Conservation (phyloP, 495 filamentous ascomycete species). For the Hypoxylon intermedium region DNA sequence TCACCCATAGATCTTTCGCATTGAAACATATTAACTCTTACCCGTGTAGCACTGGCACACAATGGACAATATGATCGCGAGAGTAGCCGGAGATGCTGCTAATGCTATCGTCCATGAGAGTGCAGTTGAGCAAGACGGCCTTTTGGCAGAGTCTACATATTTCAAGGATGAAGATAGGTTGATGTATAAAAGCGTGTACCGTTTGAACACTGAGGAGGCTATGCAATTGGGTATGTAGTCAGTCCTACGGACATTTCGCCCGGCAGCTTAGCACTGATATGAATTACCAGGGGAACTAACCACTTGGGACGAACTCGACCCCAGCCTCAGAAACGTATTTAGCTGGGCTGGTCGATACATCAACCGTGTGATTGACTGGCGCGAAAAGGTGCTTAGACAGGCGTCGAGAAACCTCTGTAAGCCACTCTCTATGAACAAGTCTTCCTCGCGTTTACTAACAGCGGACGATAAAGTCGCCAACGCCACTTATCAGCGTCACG, state of each 20-base stretch:
- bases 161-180: not conserved
- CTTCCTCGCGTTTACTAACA: no score
- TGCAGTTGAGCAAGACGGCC: constrained; percentile 8
- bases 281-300: not conserved
- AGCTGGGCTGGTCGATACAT: constrained; percentile 7
- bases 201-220: not conserved
- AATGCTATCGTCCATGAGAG: constrained; percentile 5
- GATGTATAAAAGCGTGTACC: constrained; percentile 2
- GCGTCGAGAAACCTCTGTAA: not conserved
- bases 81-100: not conserved
- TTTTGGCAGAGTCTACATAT: constrained; percentile 2
- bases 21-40: no score
- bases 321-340: not conserved
- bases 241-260: not conserved
- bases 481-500: no score
- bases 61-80: not conserved
- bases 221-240: constrained; percentile 7
- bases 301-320: not conserved
- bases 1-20: no score
- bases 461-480: no score
- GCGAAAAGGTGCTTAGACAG: not conserved
- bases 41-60: not conserved
- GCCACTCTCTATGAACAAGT: not conserved
- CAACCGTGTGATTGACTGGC: constrained; percentile 13
- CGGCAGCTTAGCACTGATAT: not conserved